Percentiles rank a stretch among this genome's conserved stretches.
phyloP scores from a whole-genome alignment of 2,329 filamentous ascomycete species.

The Xylariaceae sp. region DNA sequence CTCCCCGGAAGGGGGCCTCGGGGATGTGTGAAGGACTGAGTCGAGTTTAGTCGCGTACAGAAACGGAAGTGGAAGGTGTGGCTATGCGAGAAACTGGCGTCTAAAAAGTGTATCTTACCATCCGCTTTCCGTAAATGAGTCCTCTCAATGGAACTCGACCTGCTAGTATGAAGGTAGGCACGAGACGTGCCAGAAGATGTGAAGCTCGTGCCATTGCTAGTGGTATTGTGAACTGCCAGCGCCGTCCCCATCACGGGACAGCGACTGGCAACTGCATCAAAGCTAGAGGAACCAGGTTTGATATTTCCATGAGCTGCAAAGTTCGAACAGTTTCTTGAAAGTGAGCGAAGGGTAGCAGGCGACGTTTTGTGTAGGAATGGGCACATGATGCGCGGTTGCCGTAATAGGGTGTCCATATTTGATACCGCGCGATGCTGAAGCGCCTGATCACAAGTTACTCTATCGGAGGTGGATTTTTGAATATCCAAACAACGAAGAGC shows the following conservation, averaged over 20 bases:
- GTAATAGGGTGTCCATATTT: slow-evolving; percentile 1
- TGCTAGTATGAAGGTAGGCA: slow-evolving; percentile 1
- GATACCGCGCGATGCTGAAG: background rate
- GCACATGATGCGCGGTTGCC: background rate
- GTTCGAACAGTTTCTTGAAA: background rate
- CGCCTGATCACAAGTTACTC: no score
- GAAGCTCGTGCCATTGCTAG: background rate
- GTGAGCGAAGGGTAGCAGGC: slow-evolving; percentile 1
- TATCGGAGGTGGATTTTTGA: no score
- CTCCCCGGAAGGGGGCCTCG: background rate
- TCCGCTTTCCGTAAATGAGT: slow-evolving; percentile 1
- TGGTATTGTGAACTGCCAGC: background rate
- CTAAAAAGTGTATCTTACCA: slow-evolving; percentile 1
- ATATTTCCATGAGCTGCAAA: background rate
- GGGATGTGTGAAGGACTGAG: no score
- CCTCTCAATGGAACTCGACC: slow-evolving; percentile 1
- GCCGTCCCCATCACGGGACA: slow-evolving; percentile 5
- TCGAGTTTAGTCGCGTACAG: no score
- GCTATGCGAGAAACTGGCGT: no score
- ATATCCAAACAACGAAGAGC: no score
- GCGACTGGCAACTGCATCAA: slow-evolving; percentile 1
- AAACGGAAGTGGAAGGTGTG: no score
- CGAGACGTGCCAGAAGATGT: background rate
- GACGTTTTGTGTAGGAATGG: slow-evolving; percentile 6
- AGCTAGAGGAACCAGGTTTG: background rate